phyloP scores from a whole-genome alignment of 1,139 yeast genomes.

The Hyphopichia khmerensis region DNA sequence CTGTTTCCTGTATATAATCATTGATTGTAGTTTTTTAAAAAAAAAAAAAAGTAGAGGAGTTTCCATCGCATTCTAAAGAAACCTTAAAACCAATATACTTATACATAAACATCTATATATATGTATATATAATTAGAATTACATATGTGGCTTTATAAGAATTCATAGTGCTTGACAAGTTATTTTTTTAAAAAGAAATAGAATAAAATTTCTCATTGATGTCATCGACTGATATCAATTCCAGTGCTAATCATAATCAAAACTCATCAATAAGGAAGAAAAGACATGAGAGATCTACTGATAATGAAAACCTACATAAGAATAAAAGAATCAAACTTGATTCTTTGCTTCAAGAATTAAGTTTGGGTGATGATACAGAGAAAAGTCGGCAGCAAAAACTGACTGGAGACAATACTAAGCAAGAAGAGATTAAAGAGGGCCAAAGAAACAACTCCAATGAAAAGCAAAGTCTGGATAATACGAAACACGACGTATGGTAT shows the following conservation, averaged over 20 bases:
- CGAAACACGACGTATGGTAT: too few relatives aligned
- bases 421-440: background rate
- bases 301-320: conserved; percentile 7
- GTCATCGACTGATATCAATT: background rate
- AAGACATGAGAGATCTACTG: background rate
- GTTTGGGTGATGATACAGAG: conserved; percentile 12
- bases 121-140: too few relatives aligned
- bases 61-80: background rate
- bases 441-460: background rate
- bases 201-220: too few relatives aligned
- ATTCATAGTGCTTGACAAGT: too few relatives aligned
- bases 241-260: background rate
- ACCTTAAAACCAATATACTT: background rate
- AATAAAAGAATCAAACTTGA: conserved; percentile 25
- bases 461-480: too few relatives aligned
- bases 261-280: background rate
- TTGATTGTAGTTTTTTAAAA: background rate
- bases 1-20: background rate
- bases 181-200: too few relatives aligned
- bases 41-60: background rate
- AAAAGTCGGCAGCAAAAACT: background rate
- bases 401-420: background rate
- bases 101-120: too few relatives aligned
- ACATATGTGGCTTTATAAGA: too few relatives aligned
- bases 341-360: conserved; percentile 16